Evolutionary conservation across 495 filamentous ascomycete species (phyloP).

Genomic region (Trichoderma parareesei): DNA sequence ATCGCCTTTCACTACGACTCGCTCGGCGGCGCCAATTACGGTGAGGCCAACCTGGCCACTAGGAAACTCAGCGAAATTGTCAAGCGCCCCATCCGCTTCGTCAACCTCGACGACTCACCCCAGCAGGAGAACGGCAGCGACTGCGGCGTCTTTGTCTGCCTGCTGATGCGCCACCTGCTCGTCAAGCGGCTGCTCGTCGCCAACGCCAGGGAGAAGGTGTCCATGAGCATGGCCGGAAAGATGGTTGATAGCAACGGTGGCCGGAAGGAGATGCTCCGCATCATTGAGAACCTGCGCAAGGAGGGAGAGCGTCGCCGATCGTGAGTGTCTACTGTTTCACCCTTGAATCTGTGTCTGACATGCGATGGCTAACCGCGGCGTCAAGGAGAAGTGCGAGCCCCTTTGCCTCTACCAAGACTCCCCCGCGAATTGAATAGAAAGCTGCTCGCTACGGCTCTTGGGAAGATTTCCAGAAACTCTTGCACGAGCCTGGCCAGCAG

Average conservation of each 20-base stretch:
- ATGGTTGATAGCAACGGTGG: constrained; percentile 66
- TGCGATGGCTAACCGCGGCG: not conserved
- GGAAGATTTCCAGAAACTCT: constrained; percentile 2
- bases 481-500: not conserved
- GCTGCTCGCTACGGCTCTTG: constrained; percentile 11
- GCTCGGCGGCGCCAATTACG: constrained; percentile 65
- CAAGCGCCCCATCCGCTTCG: constrained; percentile 54
- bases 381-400: constrained; percentile 17
- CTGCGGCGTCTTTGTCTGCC: constrained; percentile 94
- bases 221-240: constrained; percentile 80
- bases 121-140: constrained; percentile 89
- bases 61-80: constrained; percentile 47
- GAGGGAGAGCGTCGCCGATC: constrained; percentile 75
- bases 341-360: not conserved
- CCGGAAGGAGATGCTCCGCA: constrained; percentile 79
- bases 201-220: constrained; percentile 72
- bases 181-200: constrained; percentile 72
- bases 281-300: constrained; percentile 72
- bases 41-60: constrained; percentile 58
- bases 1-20: constrained; percentile 97
- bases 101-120: constrained; percentile 73
- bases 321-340: constrained; percentile 37
- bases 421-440: constrained; percentile 29
- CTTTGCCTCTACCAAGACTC: constrained; percentile 22
- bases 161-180: constrained; percentile 83